These are phyloP conservation scores for Hanseniaspora vineae DNA, from an alignment of 805 yeast genomes.

Conservation along the genomic window DNA sequence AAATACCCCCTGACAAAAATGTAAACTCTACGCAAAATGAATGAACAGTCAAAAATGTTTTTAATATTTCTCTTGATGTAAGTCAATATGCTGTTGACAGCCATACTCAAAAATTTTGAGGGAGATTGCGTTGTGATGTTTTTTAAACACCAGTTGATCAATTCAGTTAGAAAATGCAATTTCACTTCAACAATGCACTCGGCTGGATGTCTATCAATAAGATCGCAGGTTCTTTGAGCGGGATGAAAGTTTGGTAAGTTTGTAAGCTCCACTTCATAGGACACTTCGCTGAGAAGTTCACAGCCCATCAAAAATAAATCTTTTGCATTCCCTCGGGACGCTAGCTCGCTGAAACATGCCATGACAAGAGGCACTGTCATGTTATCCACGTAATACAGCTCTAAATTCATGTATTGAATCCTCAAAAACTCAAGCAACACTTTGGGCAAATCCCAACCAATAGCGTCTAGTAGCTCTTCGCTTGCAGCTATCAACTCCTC, in stretches of 20 bases:
- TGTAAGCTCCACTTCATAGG: constrained; percentile 5
- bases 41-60: constrained; percentile 22
- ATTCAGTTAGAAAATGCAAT: constrained; percentile 54
- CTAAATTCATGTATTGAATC: constrained; percentile 23
- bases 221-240: constrained; percentile 1
- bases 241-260: not conserved
- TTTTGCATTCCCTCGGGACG: constrained; percentile 64
- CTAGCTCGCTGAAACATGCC: constrained; percentile 45
- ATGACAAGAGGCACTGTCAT: constrained; percentile 26
- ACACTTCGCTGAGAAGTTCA: constrained; percentile 36
- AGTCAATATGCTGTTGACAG: constrained; percentile 44
- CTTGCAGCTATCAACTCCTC: constrained; percentile 33
- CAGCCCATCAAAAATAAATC: constrained; percentile 62
- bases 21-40: constrained; percentile 51
- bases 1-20: constrained; percentile 47
- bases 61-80: constrained; percentile 32
- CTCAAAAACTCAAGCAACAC: constrained; percentile 45
- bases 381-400: constrained; percentile 13
- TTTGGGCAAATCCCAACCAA: constrained; percentile 90
- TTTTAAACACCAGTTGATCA: constrained; percentile 43
- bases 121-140: constrained; percentile 55
- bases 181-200: constrained; percentile 37
- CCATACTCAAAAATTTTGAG: constrained; percentile 64
- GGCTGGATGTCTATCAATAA: constrained; percentile 14
- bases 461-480: constrained; percentile 38